Evolutionary conservation across 2,329 filamentous ascomycete genomes (phyloP).

Genomic region (Pyrenochaeta sp.): DNA sequence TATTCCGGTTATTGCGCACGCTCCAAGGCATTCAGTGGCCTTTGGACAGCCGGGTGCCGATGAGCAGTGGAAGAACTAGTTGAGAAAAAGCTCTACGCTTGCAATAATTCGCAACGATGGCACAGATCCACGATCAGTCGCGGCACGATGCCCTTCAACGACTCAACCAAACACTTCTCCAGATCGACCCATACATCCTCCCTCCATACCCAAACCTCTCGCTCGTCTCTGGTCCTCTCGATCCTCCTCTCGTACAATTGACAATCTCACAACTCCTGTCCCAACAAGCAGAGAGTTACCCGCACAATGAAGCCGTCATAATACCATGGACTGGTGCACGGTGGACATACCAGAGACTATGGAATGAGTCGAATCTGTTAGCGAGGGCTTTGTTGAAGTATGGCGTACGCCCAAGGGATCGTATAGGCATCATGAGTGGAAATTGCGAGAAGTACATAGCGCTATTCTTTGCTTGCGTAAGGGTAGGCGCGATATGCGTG

Average conservation of each 20-base stretch:
- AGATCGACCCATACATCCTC: conserved; percentile 49
- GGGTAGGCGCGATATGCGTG: conserved; percentile 64
- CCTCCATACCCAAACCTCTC: conserved; percentile 58
- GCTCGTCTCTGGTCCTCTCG: conserved; percentile 72
- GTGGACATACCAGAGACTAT: conserved; percentile 67
- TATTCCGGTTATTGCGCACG: conserved; percentile 15
- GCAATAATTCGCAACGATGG: conserved; percentile 22
- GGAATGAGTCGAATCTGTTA: conserved; percentile 50
- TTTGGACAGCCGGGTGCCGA: neutral
- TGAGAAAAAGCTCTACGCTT: neutral
- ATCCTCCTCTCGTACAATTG: conserved; percentile 74
- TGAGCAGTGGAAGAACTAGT: neutral
- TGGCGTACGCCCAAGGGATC: conserved; percentile 73
- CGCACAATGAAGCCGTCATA: conserved; percentile 72
- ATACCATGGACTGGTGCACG: conserved; percentile 79
- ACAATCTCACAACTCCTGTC: conserved; percentile 77
- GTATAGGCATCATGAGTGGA: conserved; percentile 77
- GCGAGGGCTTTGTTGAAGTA: conserved; percentile 65
- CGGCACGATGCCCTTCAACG: conserved; percentile 42
- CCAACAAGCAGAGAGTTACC: conserved; percentile 72
- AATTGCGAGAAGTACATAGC: conserved; percentile 68
- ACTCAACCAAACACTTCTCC: conserved; percentile 48
- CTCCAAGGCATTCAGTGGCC: neutral
- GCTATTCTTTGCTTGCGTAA: conserved; percentile 75
- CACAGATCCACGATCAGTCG: conserved; percentile 36